Percentiles rank a stretch among this genome's conserved stretches.
Conservation (phyloP, 768 basidiomycete species). For the Boletus pseudo-olivaceus region DNA sequence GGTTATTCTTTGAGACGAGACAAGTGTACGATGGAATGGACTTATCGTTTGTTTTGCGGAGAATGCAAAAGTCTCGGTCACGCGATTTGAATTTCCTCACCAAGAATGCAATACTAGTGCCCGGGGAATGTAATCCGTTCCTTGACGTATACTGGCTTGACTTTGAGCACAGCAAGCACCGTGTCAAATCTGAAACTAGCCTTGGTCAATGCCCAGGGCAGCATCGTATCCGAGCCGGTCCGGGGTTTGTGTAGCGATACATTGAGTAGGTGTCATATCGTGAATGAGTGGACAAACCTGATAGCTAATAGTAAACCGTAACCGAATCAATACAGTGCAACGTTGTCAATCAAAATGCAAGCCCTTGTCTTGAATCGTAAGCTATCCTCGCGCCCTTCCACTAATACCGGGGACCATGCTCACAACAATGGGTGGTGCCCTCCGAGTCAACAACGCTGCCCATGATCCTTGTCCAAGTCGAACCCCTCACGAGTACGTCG, state of each 20-base stretch:
- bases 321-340: not conserved
- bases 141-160: not conserved
- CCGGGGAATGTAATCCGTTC: not conserved
- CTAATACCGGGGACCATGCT: not conserved
- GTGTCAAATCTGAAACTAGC: not conserved
- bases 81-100: slow-evolving; percentile 5
- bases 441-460: not conserved
- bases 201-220: too few species aligned
- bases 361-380: not conserved
- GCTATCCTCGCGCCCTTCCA: too few species aligned
- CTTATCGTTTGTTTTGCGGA: not conserved
- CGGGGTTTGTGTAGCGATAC: slow-evolving; percentile 1
- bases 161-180: not conserved
- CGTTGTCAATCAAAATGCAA: not conserved
- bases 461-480: not conserved
- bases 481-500: not conserved
- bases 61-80: slow-evolving; percentile 5
- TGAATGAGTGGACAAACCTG: not conserved
- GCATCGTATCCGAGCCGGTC: too few species aligned
- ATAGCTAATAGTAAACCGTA: not conserved
- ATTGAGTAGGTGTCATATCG: not conserved
- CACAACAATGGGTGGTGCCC: not conserved
- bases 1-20: not conserved
- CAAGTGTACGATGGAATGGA: not conserved
- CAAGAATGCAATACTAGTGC: not conserved